These are phyloP conservation scores for Apiospora rasikravindrae DNA, from an alignment of 2,329 filamentous ascomycete genomes.

Conservation along the genomic window DNA sequence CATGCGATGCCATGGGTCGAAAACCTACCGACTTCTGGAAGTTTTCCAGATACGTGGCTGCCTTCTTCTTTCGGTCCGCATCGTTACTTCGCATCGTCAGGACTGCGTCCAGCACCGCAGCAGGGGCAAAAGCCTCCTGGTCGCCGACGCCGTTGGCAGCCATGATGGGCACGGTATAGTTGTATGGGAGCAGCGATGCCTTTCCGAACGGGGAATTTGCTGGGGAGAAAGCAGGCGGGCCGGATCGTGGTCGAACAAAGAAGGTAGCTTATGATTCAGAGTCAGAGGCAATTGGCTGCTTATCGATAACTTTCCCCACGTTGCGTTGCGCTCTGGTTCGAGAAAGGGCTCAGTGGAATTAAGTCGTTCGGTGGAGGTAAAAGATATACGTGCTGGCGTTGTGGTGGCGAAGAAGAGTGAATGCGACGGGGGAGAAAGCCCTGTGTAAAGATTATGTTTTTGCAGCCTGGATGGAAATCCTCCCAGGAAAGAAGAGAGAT, in stretches of 20 bases:
- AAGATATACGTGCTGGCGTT: slow-evolving; percentile 4
- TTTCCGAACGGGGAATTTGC: neutral
- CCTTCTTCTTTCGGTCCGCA: slow-evolving; percentile 83
- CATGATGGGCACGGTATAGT: slow-evolving; percentile 54
- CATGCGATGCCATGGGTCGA: slow-evolving; percentile 21
- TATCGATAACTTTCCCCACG: slow-evolving; percentile 17
- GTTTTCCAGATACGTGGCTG: slow-evolving; percentile 87
- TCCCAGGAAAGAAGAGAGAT: slow-evolving; percentile 1
- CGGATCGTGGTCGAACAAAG: slow-evolving; percentile 1
- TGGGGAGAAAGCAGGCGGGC: neutral
- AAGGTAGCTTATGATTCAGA: slow-evolving; percentile 9
- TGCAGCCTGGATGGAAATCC: neutral
- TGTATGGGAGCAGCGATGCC: neutral
- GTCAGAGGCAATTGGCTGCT: slow-evolving; percentile 8
- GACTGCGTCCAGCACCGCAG: slow-evolving; percentile 81
- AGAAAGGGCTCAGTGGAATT: slow-evolving; percentile 3
- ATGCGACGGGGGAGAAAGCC: slow-evolving; percentile 9
- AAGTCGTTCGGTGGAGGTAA: neutral
- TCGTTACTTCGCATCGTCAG: slow-evolving; percentile 89
- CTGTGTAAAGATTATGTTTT: slow-evolving; percentile 4
- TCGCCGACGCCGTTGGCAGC: slow-evolving; percentile 60
- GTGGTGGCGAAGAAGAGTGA: slow-evolving; percentile 9
- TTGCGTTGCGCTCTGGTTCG: slow-evolving; percentile 11
- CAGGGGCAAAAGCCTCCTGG: slow-evolving; percentile 76
- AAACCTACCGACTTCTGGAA: slow-evolving; percentile 95